Base-by-base conservation (phyloP, 2,329 filamentous ascomycete species). In the Epichloe sp. region DNA sequence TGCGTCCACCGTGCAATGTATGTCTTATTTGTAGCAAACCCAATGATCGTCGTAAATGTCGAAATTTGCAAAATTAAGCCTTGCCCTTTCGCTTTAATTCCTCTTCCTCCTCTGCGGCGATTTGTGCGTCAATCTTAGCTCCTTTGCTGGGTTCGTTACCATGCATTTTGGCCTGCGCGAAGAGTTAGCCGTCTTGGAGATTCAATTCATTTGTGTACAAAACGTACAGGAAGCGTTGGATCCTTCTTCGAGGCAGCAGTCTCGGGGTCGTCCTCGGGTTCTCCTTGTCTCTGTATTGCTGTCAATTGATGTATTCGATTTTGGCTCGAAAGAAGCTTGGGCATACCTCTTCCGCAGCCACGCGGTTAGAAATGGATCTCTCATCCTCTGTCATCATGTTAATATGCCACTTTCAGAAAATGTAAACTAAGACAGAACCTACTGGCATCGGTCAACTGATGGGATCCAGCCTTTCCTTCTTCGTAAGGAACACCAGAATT, bases 61-160 rank as follows among this genome's bases (percentile, higher is more conserved):
- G 44, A 23, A 36, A 10, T 8, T 23, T 12, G 17, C 10, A 14
- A 14, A n/a, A 12, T 37, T 47, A 57, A 31, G 58, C 62, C 54
- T 65, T 66, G 31, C 62, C 60, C 74, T 86, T 87, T 64, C 73
- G 75, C 68, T 72, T 75, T 54, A 88, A 60, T 50, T 76, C 68
- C 57, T 75, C 78, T 61, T 85, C 78, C 53, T 89, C 85, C 60
- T 88, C 85, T 4, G 78, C 77, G 61, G 77, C 71, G 45, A 89
- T 58, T 66, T 85, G 64, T 52, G 85, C 78, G 64, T 89, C 85
- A 52, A 88, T 75, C 73, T 85, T 78, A 23, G 85, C 85, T 17
- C 85, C 85, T 61, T 73, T 79, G 19, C 80, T 85, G 2, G 85
- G 85, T 68, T 88, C 75, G 63, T 88, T 88, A 54, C 84, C 84